Evolutionary conservation across 805 yeast genomes (phyloP).

Genomic region (Yamadazyma tumulicola): DNA sequence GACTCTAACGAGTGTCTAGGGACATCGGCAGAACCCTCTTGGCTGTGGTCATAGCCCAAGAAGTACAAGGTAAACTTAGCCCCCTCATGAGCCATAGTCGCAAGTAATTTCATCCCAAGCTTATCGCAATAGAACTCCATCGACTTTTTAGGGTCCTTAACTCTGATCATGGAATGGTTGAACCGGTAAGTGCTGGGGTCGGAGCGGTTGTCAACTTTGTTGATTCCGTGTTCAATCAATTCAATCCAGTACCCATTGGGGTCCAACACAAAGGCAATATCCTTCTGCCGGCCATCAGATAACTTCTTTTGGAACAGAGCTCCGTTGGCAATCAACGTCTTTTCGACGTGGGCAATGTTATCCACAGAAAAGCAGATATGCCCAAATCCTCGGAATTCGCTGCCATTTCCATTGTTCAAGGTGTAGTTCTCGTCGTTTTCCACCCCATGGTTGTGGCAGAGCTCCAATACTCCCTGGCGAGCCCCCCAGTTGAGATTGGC

Average conservation of each 20-base stretch:
- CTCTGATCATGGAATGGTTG: slow-evolving; percentile 91
- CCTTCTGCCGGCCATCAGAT: slow-evolving; percentile 85
- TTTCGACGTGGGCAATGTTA: slow-evolving; percentile 63
- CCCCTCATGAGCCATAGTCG: slow-evolving; percentile 50
- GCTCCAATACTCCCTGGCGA: slow-evolving; percentile 72
- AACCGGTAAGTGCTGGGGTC: slow-evolving; percentile 46
- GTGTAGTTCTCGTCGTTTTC: slow-evolving; percentile 54
- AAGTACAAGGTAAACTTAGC: slow-evolving; percentile 88
- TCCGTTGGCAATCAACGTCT: slow-evolving; percentile 52
- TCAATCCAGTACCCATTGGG: slow-evolving; percentile 98
- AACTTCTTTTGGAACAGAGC: slow-evolving; percentile 80
- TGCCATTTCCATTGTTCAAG: slow-evolving; percentile 78
- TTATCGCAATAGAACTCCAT: slow-evolving; percentile 74
- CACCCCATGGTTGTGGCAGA: slow-evolving; percentile 77
- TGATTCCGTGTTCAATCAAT: slow-evolving; percentile 57
- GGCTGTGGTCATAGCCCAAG: slow-evolving; percentile 62
- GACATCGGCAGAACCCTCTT: slow-evolving; percentile 36
- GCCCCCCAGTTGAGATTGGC: slow-evolving; percentile 38
- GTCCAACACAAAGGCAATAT: slow-evolving; percentile 92
- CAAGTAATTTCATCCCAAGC: slow-evolving; percentile 75
- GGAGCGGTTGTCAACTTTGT: slow-evolving; percentile 39
- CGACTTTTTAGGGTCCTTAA: slow-evolving; percentile 76
- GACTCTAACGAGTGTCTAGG: slow-evolving; percentile 47
- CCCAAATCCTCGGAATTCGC: slow-evolving; percentile 88
- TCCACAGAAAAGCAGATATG: slow-evolving; percentile 89